Evolutionary conservation across 129 eudicot species (phyloP), one percentile per base, ranked within the genome.

Genomic region (Tagetes erecta): DNA sequence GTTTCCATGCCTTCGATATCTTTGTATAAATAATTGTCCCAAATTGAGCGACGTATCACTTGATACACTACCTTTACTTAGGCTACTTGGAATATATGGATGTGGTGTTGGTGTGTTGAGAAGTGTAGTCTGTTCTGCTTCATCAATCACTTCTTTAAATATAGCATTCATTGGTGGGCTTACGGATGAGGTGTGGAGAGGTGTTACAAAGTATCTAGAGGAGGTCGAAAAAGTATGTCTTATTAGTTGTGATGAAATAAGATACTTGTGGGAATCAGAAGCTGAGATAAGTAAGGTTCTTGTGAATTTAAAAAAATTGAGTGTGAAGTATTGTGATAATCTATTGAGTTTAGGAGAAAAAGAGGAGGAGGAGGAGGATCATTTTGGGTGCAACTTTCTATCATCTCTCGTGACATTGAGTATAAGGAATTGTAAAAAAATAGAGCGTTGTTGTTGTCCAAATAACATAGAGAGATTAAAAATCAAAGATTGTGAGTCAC

Each of bases 281-380:
- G 34, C n/a, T 3, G 47, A 70, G 62, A 46, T 35, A 36, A 36
- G 47, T 49, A n/a, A 36, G 34, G 62, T 50, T 36, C 74, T 70
- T 12, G 13, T 13, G 46, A 70, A 50, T 50, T 35, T 70, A 50
- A 70, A 38, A 14, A 1, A 1, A 38, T n/a, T 69, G 45, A 0
- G 0, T 0, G 34, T 70, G n/a, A 0, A 0, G 1, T 0, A 0
- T 6, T 50, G 74, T 35, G 1, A 6, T 2, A 49, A 69, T 36
- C 8, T 70, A 46, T 46, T 50, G 47, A 50, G 74, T 49, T 70
- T 70, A 50, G 74, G 63, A 14, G 74, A 70, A 62, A 70, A 70
- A 51, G 62, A 50, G 44, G 63, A 50, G 10, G 70, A 50, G 10
- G 70, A 39, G 49, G 50, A 39, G 2, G 9, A 11, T 37, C 6